A percentile compares a stretch with the other conserved stretches of the same genome.
Evolutionary conservation across 345 rosid species (phyloP).

Genomic region (Aurinia saxatilis): DNA sequence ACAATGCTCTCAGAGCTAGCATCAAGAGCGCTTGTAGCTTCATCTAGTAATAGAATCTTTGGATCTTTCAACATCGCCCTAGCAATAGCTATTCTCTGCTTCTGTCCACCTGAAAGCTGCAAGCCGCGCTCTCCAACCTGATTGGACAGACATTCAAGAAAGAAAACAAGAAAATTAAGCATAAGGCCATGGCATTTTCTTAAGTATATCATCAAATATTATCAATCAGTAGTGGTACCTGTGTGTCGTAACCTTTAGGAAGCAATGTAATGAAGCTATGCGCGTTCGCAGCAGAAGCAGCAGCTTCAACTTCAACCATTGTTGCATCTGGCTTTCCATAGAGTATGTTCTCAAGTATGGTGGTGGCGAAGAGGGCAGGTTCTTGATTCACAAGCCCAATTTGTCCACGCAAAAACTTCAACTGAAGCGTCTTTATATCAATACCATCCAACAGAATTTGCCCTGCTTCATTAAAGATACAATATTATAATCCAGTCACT

Average conservation of each 20-base stretch:
- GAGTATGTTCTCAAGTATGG: slow-evolving; percentile 85
- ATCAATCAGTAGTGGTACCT: slow-evolving; percentile 41
- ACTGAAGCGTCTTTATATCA: slow-evolving; percentile 78
- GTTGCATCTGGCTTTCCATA: slow-evolving; percentile 91
- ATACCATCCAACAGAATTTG: slow-evolving; percentile 82
- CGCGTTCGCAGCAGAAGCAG: slow-evolving; percentile 87
- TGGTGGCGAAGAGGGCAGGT: slow-evolving; percentile 95
- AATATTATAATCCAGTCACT: slow-evolving; percentile 3
- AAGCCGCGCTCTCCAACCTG: slow-evolving; percentile 98
- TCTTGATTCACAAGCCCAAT: slow-evolving; percentile 97
- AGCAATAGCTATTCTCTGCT: slow-evolving; percentile 97
- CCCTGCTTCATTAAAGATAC: slow-evolving; percentile 44
- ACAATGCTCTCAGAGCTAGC: slow-evolving; percentile 98
- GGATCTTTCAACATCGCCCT: slow-evolving; percentile 97
- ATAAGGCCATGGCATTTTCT: background rate
- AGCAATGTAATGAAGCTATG: slow-evolving; percentile 90
- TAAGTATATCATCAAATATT: background rate
- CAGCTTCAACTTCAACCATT: slow-evolving; percentile 90
- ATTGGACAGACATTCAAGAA: background rate
- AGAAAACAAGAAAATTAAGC: background rate
- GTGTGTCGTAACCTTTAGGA: slow-evolving; percentile 92
- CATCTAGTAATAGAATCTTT: slow-evolving; percentile 89
- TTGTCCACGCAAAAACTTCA: slow-evolving; percentile 87
- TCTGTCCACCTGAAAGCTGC: slow-evolving; percentile 97
- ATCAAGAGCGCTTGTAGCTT: slow-evolving; percentile 99